Base-by-base conservation (phyloP, 2,329 filamentous ascomycete species). In the Zymoseptoria passerinii region DNA sequence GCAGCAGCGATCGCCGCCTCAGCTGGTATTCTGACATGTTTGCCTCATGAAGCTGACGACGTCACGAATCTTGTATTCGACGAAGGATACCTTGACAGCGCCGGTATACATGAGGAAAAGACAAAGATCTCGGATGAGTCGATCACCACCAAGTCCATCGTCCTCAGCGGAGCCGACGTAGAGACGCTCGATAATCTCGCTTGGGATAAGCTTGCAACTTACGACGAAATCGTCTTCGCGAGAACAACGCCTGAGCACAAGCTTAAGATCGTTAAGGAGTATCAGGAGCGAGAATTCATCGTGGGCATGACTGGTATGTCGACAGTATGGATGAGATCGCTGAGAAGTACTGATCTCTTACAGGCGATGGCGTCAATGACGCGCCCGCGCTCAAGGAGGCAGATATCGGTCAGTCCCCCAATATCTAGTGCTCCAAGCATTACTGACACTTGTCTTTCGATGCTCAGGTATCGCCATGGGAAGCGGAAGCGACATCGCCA, bases 221-320 rank as follows among this genome's bases (percentile, higher is more conserved):
- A 90, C 64, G 78, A 83, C 27, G 88, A 90, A 67, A 86, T 91
- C 44, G 85, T 91, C 10, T 90, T 91, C 68, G 85, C 88, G 0
- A 79, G 87, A 10, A 91, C 87, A 0, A 90, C 88, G 0, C 88
- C 87, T 0, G 87, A 91, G 67, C 87, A 91, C 69, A 92, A 92
- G 70, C 80, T 91, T 6, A 83, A 86, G 35, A 91, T 91, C 61
- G 87, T 92, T n/a, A 82, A 82, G 28, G 87, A 89, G 69, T 85
- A 90, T 61, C 87, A 89, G 68, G 73, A 78, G 0, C 77, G 81
- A 8, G 77, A 81, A 4, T 76, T 83, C 49, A 80, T 82, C 29
- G 81, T 84, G 5, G 81, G 77, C 6, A 81, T 78, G 76, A 78
- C 76, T 4, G 76, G 76, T n/a, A 44, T 44, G 13, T n/a, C n/a